Evolutionary conservation across 2,329 filamentous ascomycete species (phyloP).

Genomic region (Exserohilum turcica): DNA sequence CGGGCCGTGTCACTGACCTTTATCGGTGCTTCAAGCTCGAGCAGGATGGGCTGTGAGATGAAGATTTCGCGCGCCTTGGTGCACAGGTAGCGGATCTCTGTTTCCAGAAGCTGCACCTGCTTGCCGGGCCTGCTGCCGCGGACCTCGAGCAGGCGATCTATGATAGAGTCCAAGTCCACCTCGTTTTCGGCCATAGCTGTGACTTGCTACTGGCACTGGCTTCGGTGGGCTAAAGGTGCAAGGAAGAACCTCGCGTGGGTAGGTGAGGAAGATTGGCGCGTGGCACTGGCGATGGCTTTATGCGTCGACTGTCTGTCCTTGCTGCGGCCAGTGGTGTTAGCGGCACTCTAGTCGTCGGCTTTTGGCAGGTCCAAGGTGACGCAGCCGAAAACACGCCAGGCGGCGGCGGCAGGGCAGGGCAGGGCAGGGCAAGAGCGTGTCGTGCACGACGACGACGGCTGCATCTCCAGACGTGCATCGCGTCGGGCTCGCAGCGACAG

Average conservation of each 20-base stretch:
- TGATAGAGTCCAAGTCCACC: conserved; percentile 99
- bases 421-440: conserved; percentile 22
- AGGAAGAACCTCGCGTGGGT: conserved; percentile 45
- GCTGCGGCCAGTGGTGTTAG: conserved; percentile 27
- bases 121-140: conserved; percentile 97
- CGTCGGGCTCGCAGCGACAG: not conserved
- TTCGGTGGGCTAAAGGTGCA: conserved; percentile 32
- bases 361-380: conserved; percentile 17
- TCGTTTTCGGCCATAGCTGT: conserved; percentile 78
- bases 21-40: conserved; percentile 97
- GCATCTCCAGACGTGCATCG: conserved; percentile 2
- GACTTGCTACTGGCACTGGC: conserved; percentile 42
- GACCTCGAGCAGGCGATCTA: conserved; percentile 96
- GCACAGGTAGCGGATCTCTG: conserved; percentile 95
- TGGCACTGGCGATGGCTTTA: conserved; percentile 19
- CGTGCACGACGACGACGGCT: conserved; percentile 11
- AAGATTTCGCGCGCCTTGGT: conserved; percentile 99
- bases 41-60: conserved; percentile 96
- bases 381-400: conserved; percentile 11
- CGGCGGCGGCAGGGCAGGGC: too few relatives aligned
- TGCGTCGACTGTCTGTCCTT: conserved; percentile 14
- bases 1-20: conserved; percentile 71
- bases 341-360: conserved; percentile 14
- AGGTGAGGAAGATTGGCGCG: conserved; percentile 34
- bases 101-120: conserved; percentile 95